Conservation (phyloP, 2,329 filamentous ascomycete genomes). For the Xylariaceae sp. region DNA sequence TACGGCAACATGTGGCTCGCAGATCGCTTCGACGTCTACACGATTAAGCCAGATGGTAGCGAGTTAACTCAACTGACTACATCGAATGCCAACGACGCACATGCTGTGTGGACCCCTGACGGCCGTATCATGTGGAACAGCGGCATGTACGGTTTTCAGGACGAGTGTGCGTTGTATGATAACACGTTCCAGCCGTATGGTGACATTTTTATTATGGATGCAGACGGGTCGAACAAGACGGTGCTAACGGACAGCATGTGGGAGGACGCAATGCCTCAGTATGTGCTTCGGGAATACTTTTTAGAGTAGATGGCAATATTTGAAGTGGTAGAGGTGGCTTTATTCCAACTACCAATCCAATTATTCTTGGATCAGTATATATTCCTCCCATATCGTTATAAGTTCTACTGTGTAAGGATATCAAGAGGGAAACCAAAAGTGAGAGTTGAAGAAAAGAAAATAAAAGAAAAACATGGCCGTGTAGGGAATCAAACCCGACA, state of each 20-base stretch:
- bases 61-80: constrained; percentile 33
- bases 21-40: constrained; percentile 36
- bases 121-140: constrained; percentile 38
- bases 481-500: too few relatives aligned
- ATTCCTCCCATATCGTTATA: too few relatives aligned
- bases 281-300: not conserved
- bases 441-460: too few relatives aligned
- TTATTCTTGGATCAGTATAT: too few relatives aligned
- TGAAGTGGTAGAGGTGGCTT: too few relatives aligned
- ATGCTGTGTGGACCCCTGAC: constrained; percentile 41
- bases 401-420: too few relatives aligned
- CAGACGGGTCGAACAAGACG: constrained; percentile 34
- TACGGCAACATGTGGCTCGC: constrained; percentile 3
- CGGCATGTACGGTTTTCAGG: constrained; percentile 41
- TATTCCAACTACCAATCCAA: too few relatives aligned
- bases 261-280: constrained; percentile 31
- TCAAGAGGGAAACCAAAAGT: too few relatives aligned
- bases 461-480: too few relatives aligned
- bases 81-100: constrained; percentile 39
- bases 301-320: too few relatives aligned
- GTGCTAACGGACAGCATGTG: constrained; percentile 31
- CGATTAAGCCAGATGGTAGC: constrained; percentile 38
- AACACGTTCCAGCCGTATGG: constrained; percentile 43
- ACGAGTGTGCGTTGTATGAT: constrained; percentile 39
- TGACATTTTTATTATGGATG: constrained; percentile 42